phyloP scores from a whole-genome alignment of 2,329 filamentous ascomycete genomes.

The Colletotrichum paranaense region DNA sequence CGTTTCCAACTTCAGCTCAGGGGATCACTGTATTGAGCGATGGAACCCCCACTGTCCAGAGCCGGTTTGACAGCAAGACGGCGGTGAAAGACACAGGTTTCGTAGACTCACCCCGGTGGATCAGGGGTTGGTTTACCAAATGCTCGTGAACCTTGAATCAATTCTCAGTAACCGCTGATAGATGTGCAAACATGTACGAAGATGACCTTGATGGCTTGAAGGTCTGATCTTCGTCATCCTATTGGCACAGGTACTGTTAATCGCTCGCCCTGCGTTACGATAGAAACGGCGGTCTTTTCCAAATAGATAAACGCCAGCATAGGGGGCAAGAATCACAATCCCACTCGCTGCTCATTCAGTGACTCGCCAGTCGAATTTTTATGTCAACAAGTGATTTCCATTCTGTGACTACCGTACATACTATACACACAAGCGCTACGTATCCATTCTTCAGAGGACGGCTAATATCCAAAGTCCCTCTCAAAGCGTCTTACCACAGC shows the following conservation, averaged over 20 bases:
- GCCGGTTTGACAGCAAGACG: background rate
- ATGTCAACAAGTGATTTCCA: background rate
- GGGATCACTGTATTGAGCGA: background rate
- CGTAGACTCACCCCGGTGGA: background rate
- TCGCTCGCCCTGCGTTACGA: background rate
- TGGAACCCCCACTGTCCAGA: background rate
- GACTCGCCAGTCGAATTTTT: background rate
- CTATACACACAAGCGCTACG: background rate
- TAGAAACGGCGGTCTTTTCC: background rate
- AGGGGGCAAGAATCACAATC: background rate
- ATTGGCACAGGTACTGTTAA: background rate
- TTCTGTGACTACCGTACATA: constrained; percentile 9
- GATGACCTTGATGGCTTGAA: background rate
- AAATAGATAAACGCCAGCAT: background rate
- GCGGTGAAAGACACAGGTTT: background rate
- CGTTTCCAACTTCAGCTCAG: background rate
- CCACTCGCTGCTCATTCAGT: background rate
- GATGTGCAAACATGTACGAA: background rate
- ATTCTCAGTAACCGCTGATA: no score
- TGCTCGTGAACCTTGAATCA: background rate
- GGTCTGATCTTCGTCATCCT: background rate
- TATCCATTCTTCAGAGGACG: background rate
- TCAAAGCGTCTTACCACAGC: constrained; percentile 26
- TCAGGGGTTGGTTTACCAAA: background rate
- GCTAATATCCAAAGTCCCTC: background rate